These are phyloP conservation scores for Aspergillus candidus DNA, from an alignment of 2,329 filamentous ascomycete genomes.

Conservation along the genomic window DNA sequence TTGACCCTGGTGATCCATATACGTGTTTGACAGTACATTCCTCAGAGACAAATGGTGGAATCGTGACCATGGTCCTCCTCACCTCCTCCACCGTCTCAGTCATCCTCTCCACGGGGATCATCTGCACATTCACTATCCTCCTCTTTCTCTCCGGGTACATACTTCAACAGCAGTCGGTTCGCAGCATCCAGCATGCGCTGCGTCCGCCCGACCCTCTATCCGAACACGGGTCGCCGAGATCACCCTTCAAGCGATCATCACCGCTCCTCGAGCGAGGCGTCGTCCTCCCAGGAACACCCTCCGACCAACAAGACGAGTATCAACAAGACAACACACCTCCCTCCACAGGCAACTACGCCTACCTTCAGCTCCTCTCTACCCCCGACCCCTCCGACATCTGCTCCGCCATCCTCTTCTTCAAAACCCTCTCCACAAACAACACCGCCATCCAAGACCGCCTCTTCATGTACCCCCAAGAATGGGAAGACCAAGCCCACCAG, in stretches of 20 bases:
- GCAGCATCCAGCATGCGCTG: slow-evolving; percentile 68
- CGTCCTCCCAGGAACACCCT: slow-evolving; percentile 6
- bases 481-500: slow-evolving; percentile 30
- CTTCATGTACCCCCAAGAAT: slow-evolving; percentile 43
- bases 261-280: slow-evolving; percentile 10
- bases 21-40: not conserved
- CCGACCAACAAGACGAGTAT: slow-evolving; percentile 2
- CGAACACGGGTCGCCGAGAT: slow-evolving; percentile 12
- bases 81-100: slow-evolving; percentile 41
- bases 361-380: slow-evolving; percentile 40
- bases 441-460: slow-evolving; percentile 35
- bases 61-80: slow-evolving; percentile 38
- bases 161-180: slow-evolving; percentile 79
- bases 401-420: slow-evolving; percentile 41
- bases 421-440: slow-evolving; percentile 31
- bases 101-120: slow-evolving; percentile 42
- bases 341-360: slow-evolving; percentile 31
- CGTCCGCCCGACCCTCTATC: slow-evolving; percentile 17
- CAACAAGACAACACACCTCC: not conserved
- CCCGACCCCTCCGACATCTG: slow-evolving; percentile 41
- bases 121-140: slow-evolving; percentile 70
- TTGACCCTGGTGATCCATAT: too few species aligned
- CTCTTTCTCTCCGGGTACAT: slow-evolving; percentile 85
- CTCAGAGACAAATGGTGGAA: not conserved
- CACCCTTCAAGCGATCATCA: slow-evolving; percentile 16